Percentiles rank a stretch among this genome's conserved stretches.
Conservation (phyloP, 2,329 filamentous ascomycete genomes). For the Mollisia scopiformis region DNA sequence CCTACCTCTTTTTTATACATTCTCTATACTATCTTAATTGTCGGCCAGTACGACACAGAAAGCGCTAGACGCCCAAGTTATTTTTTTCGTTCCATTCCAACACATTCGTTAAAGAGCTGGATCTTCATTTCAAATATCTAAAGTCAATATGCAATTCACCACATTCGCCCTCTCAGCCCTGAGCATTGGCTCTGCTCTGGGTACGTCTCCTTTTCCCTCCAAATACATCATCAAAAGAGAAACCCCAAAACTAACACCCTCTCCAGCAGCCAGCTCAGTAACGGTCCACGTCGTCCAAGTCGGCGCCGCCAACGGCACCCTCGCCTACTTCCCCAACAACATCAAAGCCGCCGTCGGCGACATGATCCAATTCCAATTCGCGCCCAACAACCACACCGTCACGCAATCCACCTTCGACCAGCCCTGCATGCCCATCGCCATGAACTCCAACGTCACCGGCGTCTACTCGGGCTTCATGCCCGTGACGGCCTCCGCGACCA, state of each 20-base stretch:
- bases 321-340: constrained; percentile 68
- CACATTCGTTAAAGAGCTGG: constrained; percentile 29
- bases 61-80: constrained; percentile 38
- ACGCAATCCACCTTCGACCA: constrained; percentile 76
- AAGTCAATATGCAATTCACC: constrained; percentile 38
- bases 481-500: constrained; percentile 54
- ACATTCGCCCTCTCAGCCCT: constrained; percentile 33
- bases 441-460: constrained; percentile 53
- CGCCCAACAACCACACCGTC: constrained; percentile 74
- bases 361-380: constrained; percentile 70
- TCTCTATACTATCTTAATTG: constrained; percentile 31
- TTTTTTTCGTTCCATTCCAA: constrained; percentile 10
- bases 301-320: constrained; percentile 45
- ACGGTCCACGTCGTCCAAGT: constrained; percentile 69
- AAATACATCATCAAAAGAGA: background rate
- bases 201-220: constrained; percentile 25
- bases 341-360: constrained; percentile 65
- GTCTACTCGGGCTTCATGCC: constrained; percentile 72
- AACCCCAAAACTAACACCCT: background rate
- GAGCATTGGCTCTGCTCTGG: constrained; percentile 34
- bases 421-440: constrained; percentile 65
- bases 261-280: constrained; percentile 3
- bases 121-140: constrained; percentile 11
- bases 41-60: constrained; percentile 39
- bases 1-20: constrained; percentile 7